Conservation (phyloP, 2,329 filamentous ascomycete species). For the Colletotrichum brevisporum region DNA sequence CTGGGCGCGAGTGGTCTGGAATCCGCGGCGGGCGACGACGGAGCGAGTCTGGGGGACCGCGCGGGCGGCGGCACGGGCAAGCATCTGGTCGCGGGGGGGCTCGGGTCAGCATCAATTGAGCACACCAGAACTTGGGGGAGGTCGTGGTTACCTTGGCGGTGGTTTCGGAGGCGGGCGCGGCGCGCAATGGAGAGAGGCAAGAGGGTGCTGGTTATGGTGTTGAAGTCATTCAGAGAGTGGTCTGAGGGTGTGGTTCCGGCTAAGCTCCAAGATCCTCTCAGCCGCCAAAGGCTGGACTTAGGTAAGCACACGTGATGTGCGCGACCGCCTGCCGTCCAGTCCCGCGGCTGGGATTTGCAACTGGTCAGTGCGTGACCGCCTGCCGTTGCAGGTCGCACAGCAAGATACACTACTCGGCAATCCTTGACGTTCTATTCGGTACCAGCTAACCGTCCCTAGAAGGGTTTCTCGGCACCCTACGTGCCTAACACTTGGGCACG, state of each 20-base stretch:
- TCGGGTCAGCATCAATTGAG: conserved; percentile 56
- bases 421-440: no score
- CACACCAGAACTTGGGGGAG: background rate
- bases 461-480: no score
- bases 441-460: no score
- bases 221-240: conserved; percentile 39
- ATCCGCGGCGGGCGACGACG: conserved; percentile 88
- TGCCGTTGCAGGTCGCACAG: background rate
- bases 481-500: no score
- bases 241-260: conserved; percentile 38
- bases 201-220: conserved; percentile 31
- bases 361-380: conserved; percentile 19
- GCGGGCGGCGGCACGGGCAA: conserved; percentile 78
- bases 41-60: conserved; percentile 73
- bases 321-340: background rate
- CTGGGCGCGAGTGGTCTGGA: conserved; percentile 90
- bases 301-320: conserved; percentile 32
- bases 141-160: conserved; percentile 30
- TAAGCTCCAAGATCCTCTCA: conserved; percentile 33
- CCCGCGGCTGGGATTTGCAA: conserved; percentile 17
- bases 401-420: no score
- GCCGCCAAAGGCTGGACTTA: conserved; percentile 9
- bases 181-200: conserved; percentile 33
- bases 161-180: conserved; percentile 27
- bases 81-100: conserved; percentile 74